phyloP scores from a whole-genome alignment of 306 rosid species.

The Begonia loranthoides region DNA sequence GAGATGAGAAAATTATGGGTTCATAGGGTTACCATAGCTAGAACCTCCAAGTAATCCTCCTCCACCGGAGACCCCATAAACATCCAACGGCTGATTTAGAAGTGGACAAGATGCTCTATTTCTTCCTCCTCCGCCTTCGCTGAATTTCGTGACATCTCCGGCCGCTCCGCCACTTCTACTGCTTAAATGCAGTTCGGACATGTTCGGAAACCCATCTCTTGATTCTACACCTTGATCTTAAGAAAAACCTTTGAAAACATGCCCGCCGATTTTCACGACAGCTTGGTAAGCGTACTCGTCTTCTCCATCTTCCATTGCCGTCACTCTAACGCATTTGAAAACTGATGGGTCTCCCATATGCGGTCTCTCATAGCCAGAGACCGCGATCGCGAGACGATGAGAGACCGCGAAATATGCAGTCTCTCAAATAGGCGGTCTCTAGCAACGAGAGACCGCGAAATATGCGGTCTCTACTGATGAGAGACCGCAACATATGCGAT shows the following conservation, averaged over 20 bases:
- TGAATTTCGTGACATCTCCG: not conserved
- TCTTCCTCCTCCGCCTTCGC: conserved; percentile 12
- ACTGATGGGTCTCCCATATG: too few species aligned
- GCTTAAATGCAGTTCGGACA: conserved; percentile 70
- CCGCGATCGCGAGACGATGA: too few species aligned
- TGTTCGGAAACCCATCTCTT: conserved; percentile 47
- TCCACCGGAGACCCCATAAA: conserved; percentile 33
- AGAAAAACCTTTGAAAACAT: conserved; percentile 79
- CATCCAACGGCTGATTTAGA: conserved; percentile 49
- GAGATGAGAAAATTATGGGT: conserved; percentile 15
- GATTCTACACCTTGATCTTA: conserved; percentile 66
- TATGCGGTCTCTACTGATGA: too few species aligned
- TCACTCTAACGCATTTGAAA: conserved; percentile 87
- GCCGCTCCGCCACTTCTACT: conserved; percentile 10
- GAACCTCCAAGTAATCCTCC: conserved; percentile 66
- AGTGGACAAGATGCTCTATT: conserved; percentile 55
- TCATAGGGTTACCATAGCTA: conserved; percentile 64
- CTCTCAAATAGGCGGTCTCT: too few species aligned
- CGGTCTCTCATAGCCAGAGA: too few species aligned
- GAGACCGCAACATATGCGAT: too few species aligned
- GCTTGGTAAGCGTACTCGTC: conserved; percentile 88
- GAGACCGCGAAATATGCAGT: too few species aligned
- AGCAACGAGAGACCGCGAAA: too few species aligned
- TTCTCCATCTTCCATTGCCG: conserved; percentile 70
- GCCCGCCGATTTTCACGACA: conserved; percentile 74